phyloP scores from a whole-genome alignment of 441 rosid species.

The Brassica balearica region DNA sequence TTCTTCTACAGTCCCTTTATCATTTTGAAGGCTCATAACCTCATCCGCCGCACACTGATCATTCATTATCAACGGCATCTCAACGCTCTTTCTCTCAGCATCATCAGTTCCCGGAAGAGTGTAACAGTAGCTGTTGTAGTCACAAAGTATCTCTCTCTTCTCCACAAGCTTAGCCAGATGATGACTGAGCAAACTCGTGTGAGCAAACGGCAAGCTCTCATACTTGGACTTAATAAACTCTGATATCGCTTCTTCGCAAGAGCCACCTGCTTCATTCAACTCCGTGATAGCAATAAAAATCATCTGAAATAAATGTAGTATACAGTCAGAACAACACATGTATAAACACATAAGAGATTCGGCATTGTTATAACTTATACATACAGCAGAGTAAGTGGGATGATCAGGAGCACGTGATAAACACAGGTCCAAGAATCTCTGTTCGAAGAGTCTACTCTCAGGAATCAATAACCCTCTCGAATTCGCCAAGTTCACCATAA shows the following conservation, averaged over 20 bases:
- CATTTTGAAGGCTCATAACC: slow-evolving; percentile 7
- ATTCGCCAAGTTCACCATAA: slow-evolving; percentile 34
- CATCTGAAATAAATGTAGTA: slow-evolving; percentile 22
- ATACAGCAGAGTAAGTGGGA: slow-evolving; percentile 43
- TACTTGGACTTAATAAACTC: slow-evolving; percentile 33
- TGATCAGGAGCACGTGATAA: slow-evolving; percentile 39
- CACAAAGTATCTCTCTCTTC: slow-evolving; percentile 40
- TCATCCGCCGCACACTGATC: slow-evolving; percentile 21
- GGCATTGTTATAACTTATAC: not conserved
- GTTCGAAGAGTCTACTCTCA: slow-evolving; percentile 34
- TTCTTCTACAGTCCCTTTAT: slow-evolving; percentile 24
- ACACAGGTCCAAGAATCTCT: slow-evolving; percentile 39
- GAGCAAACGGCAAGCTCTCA: slow-evolving; percentile 42
- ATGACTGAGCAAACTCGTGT: slow-evolving; percentile 36
- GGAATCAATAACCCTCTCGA: slow-evolving; percentile 38
- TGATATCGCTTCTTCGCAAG: slow-evolving; percentile 19
- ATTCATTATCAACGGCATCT: not conserved
- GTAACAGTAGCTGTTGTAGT: slow-evolving; percentile 28
- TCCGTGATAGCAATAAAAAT: slow-evolving; percentile 40
- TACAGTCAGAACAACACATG: not conserved
- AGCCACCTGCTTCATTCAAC: slow-evolving; percentile 33
- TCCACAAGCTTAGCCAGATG: slow-evolving; percentile 41
- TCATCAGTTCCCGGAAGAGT: slow-evolving; percentile 30
- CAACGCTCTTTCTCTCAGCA: slow-evolving; percentile 3
- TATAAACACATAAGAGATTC: not conserved